A percentile compares a stretch with the other conserved stretches of the same genome.
Evolutionary conservation across 2,329 filamentous ascomycete genomes (phyloP).

Genomic region (Blastomyces silverae): DNA sequence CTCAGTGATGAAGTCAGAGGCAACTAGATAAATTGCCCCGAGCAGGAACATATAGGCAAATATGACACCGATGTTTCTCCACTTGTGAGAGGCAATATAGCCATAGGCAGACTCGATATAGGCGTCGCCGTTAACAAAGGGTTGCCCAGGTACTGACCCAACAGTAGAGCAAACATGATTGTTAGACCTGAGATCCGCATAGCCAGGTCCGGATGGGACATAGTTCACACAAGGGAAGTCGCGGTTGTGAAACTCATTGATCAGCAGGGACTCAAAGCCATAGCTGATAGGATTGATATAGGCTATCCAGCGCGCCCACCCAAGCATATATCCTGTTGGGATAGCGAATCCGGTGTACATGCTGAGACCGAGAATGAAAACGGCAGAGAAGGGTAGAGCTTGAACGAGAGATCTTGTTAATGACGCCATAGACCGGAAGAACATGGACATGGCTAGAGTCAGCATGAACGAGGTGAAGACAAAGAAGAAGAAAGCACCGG

Average conservation of each 20-base stretch:
- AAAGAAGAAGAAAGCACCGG: constrained; percentile 75
- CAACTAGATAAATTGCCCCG: constrained; percentile 63
- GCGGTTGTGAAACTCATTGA: constrained; percentile 70
- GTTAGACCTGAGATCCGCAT: constrained; percentile 27
- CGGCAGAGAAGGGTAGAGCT: constrained; percentile 50
- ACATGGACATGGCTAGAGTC: constrained; percentile 62
- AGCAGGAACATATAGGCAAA: constrained; percentile 50
- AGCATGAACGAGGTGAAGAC: constrained; percentile 56
- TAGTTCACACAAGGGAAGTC: constrained; percentile 48
- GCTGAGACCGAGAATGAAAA: constrained; percentile 40
- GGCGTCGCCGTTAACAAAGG: constrained; percentile 50
- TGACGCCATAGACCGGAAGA: constrained; percentile 72
- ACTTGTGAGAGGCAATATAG: constrained; percentile 55
- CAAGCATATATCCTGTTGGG: constrained; percentile 59
- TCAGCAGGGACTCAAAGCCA: constrained; percentile 70
- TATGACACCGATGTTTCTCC: constrained; percentile 64
- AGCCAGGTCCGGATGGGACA: constrained; percentile 39
- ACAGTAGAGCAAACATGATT: constrained; percentile 53
- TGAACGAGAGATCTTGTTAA: constrained; percentile 70
- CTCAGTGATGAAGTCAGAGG: constrained; percentile 55
- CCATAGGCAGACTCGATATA: constrained; percentile 51
- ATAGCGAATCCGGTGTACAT: constrained; percentile 48
- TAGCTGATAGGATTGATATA: constrained; percentile 75
- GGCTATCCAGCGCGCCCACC: constrained; percentile 75
- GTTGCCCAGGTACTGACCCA: constrained; percentile 51